A percentile compares a stretch with the other conserved stretches of the same genome.
These are phyloP conservation scores for Talaromyces sp. DNA, from an alignment of 2,329 filamentous ascomycete genomes.

Conservation along the genomic window DNA sequence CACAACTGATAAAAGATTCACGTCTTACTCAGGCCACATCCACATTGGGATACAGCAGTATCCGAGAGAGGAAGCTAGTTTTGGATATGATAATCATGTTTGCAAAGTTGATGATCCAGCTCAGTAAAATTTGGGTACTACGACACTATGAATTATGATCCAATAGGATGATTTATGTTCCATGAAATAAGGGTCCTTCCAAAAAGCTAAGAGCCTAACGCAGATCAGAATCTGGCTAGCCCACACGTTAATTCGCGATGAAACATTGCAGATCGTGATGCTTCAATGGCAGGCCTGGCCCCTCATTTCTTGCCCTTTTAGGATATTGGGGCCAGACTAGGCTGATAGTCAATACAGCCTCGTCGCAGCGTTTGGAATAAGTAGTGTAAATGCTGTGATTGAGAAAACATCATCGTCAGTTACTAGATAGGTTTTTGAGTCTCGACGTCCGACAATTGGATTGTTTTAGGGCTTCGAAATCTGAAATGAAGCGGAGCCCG, in stretches of 20 bases:
- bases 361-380: not conserved
- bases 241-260: not conserved
- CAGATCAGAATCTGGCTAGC: not conserved
- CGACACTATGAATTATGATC: not conserved
- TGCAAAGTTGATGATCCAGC: not conserved
- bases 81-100: not conserved
- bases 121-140: not conserved
- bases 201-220: not conserved
- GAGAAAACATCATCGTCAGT: not conserved
- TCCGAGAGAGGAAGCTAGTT: not conserved
- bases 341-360: not conserved
- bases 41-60: not conserved
- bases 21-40: not conserved
- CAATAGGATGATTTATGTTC: not conserved
- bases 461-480: not conserved
- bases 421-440: not conserved
- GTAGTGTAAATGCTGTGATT: not conserved
- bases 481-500: not conserved
- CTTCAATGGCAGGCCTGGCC: not conserved
- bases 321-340: conserved; percentile 1
- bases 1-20: not conserved
- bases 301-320: not conserved
- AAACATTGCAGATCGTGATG: not conserved
- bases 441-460: no score
- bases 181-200: not conserved